Evolutionary conservation across 2,329 filamentous ascomycete species (phyloP), one percentile per base, ranked within the genome.

Genomic region (Aspergillus ustus): DNA sequence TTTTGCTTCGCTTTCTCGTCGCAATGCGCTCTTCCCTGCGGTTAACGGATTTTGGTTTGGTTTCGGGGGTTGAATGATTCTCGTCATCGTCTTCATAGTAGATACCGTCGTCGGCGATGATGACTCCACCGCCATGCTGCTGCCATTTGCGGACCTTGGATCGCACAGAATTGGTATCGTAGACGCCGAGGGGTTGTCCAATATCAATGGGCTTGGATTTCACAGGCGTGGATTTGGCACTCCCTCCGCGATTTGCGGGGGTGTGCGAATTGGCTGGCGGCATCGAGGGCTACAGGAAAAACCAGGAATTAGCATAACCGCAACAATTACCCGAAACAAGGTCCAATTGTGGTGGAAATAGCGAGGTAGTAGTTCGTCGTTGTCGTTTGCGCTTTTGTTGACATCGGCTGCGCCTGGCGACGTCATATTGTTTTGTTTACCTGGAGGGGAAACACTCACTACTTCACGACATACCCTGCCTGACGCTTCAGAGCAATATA

Each of bases 61-160:
- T 57, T 57, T 74, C 61, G 62, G 61, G 56, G 58, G 62, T 70
- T n/a, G 65, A 65, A 52, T 71, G 70, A 53, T 72, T 72, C 48
- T 70, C 65, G 20, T 75, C 81, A 4, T 86, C 84, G 15, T 90
- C 87, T 15, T 83, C 81, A 13, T 84, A 82, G 62, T 86, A 84
- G 6, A 85, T 83, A 34, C 65, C 69, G 34, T 91, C 78, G 44
- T 90, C 87, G 31, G 88, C 83, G 1, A 77, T 77, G 3, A 89
- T 84, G 28, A 88, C 89, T 6, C 85, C 84, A 37, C 89, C 90
- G 70, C 90, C 92, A 67, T 89, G 83, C 72, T 89, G 89, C 76
- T 97, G 92, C 93, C 93, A 97, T 77, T 89, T 85, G 68, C 89
- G 89, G 57, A 97, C 91, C 70, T 93, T 88, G 67, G 91, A 90